Conservation (phyloP, 257 asterid genomes). For the Phtheirospermum japonicum region DNA sequence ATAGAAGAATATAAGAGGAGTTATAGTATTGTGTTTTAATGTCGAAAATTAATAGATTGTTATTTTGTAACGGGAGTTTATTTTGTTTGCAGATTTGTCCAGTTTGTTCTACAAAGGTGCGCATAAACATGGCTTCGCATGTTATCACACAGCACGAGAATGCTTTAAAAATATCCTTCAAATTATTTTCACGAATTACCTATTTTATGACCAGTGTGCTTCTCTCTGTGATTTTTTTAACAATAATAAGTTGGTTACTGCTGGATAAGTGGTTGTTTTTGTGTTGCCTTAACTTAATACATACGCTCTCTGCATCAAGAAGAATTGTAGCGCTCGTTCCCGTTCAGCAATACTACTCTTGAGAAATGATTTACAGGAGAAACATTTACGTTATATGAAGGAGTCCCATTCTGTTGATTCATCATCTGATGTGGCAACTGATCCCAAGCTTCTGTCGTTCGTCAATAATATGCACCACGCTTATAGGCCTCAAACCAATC, state of each 20-base stretch:
- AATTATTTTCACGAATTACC: background rate
- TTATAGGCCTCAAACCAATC: constrained; percentile 33
- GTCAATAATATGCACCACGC: constrained; percentile 35
- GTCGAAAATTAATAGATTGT: background rate
- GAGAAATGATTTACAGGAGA: constrained; percentile 48
- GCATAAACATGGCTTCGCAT: constrained; percentile 57
- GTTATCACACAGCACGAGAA: constrained; percentile 51
- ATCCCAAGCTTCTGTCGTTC: constrained; percentile 48
- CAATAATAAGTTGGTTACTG: too few relatives aligned
- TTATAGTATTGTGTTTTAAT: too few relatives aligned
- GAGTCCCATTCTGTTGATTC: constrained; percentile 38
- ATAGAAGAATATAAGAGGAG: too few relatives aligned
- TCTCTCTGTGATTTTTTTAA: background rate
- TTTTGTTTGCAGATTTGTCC: constrained; percentile 56
- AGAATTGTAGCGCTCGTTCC: constrained; percentile 34
- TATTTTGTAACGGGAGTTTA: background rate
- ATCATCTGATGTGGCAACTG: constrained; percentile 35
- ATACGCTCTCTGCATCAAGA: constrained; percentile 52
- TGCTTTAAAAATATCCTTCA: constrained; percentile 64
- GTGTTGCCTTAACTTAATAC: constrained; percentile 42
- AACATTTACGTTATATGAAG: constrained; percentile 35
- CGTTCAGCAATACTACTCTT: constrained; percentile 39
- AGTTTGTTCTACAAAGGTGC: constrained; percentile 49
- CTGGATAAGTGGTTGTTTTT: constrained; percentile 7
- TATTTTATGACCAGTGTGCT: background rate